Evolutionary conservation across 495 filamentous ascomycete genomes (phyloP).

Genomic region (Daldinia vernicosa): DNA sequence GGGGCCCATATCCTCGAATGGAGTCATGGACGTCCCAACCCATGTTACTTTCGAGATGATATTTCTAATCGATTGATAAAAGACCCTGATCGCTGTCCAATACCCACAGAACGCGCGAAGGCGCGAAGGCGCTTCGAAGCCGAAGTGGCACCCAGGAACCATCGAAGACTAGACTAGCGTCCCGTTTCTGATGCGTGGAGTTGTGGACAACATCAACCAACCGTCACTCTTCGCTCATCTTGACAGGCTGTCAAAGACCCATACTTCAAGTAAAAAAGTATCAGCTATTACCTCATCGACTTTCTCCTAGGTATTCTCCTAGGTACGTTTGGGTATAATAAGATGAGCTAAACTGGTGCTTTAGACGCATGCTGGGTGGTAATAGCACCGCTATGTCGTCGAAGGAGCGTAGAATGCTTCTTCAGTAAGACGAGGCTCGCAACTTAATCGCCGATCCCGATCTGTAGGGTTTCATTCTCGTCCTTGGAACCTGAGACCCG

Average conservation of each 20-base stretch:
- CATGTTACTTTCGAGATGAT: not conserved
- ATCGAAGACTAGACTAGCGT: not conserved
- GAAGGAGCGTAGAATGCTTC: not conserved
- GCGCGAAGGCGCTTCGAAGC: not conserved
- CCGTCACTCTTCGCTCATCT: not conserved
- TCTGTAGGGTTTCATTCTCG: not conserved
- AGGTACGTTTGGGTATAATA: not conserved
- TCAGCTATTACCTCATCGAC: not conserved
- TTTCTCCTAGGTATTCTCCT: not conserved
- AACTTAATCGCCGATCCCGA: not conserved
- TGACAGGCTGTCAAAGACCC: not conserved
- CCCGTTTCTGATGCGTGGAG: not conserved
- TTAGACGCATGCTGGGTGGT: not conserved
- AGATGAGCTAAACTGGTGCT: not conserved
- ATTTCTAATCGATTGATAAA: constrained; percentile 23
- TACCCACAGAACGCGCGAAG: not conserved
- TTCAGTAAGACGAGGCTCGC: not conserved
- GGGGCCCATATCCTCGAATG: constrained; percentile 2
- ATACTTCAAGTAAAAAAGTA: not conserved
- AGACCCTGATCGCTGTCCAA: not conserved
- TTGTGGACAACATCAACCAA: not conserved
- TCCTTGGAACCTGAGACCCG: not conserved
- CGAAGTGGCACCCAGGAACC: not conserved
- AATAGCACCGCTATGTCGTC: not conserved
- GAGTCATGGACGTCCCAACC: not conserved